Evolutionary conservation across 2,329 filamentous ascomycete genomes (phyloP), one percentile per base, ranked within the genome.

Genomic region (Colletotrichum navitas): DNA sequence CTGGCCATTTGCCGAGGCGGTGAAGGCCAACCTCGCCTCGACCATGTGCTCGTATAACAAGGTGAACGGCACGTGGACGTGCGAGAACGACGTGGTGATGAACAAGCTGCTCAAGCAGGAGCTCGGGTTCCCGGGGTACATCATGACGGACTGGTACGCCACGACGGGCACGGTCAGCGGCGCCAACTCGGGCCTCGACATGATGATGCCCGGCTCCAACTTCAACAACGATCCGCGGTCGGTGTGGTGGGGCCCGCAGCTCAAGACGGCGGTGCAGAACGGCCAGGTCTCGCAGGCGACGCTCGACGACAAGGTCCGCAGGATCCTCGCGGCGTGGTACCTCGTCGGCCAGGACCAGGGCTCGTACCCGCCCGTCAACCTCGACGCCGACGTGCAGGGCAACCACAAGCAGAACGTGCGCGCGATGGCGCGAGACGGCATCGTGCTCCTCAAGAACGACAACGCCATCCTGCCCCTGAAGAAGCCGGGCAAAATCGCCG

Each of bases 41-140:
- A 81, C 92, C 55, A 93, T 94, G 92, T 94, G 92, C 81, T 90
- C 89, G 24, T 93, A 93, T 81, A 91, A 93, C 78, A 90, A 90
- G 78, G 82, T 93, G 78, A 93, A 93, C 80, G 89, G 89, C 73
- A 90, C 88, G 18, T 93, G 90, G 80, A 86, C 86, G 6, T 94
- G 92, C 79, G 87, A 91, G 77, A 93, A 91, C 80, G 86, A 87
- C 71, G 83, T 87, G 60, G 80, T 84, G 3, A 77, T 92, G 65
- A 91, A 91, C 77, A 85, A 86, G 60, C 78, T 94, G 4, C 82
- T 94, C 21, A 93, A 94, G 81, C 81, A 85, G 18, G 90, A 94
- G 79, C 85, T 96, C 16, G 93, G 92, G n/a, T 95, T 95, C 85
- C 90, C 78, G 85, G 93, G 83, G 8, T 84, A 84, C 68, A 78